These are phyloP conservation scores for Immersiella caudata DNA, from an alignment of 495 filamentous ascomycete genomes.

Conservation along the genomic window DNA sequence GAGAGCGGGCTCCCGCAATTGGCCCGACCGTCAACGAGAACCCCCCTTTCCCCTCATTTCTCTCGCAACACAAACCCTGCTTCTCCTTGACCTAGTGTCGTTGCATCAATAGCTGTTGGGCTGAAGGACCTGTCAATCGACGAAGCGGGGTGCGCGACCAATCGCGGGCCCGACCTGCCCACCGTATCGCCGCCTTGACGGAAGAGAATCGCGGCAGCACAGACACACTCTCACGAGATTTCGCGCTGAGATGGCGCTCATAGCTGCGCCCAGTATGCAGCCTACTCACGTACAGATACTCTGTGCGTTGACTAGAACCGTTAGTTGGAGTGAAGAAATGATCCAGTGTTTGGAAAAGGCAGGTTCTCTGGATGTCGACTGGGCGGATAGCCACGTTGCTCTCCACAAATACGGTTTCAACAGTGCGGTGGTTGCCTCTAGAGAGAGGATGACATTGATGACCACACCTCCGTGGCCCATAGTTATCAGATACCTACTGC, in stretches of 20 bases:
- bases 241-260: background rate
- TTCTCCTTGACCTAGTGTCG: background rate
- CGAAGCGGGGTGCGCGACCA: background rate
- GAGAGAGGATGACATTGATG: too few species aligned
- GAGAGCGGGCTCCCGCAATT: background rate
- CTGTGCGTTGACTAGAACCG: background rate
- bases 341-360: background rate
- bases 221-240: constrained; percentile 3
- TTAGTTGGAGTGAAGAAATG: background rate
- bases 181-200: background rate
- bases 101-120: background rate
- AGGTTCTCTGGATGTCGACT: background rate
- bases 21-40: background rate
- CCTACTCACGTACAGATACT: background rate
- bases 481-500: too few species aligned
- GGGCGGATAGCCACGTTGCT: constrained; percentile 13
- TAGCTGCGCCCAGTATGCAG: background rate
- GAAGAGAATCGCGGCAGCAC: constrained; percentile 10
- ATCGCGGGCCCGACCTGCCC: background rate
- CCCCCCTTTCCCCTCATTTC: background rate
- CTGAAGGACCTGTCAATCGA: background rate
- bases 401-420: background rate
- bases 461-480: too few species aligned
- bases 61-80: background rate
- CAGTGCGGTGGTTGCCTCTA: background rate